phyloP scores from a whole-genome alignment of 129 eudicot genomes.

The Dittrichia graveolens region DNA sequence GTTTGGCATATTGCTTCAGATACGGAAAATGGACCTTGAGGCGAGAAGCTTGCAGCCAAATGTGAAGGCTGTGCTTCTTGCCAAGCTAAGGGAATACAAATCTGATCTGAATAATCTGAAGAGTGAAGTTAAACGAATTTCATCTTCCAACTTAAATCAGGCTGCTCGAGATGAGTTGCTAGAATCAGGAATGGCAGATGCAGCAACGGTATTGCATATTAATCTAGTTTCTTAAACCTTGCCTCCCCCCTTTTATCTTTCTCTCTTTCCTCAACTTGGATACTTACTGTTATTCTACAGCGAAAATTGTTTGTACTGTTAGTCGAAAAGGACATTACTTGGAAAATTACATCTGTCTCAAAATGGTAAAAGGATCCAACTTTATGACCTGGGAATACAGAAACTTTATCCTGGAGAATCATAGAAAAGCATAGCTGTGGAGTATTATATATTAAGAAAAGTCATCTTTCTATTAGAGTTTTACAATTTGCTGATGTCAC shows the following conservation, averaged over 20 bases:
- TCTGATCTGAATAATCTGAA: conserved; percentile 67
- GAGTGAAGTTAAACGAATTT: conserved; percentile 59
- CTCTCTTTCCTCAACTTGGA: neutral
- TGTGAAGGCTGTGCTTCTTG: conserved; percentile 65
- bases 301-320: neutral
- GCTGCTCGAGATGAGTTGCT: conserved; percentile 67
- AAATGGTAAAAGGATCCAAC: conserved; percentile 7
- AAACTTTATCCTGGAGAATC: neutral
- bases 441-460: neutral
- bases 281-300: neutral
- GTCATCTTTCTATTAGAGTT: neutral
- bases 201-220: conserved; percentile 43
- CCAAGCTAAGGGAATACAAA: conserved; percentile 67
- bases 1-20: conserved; percentile 9
- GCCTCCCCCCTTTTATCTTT: neutral
- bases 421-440: neutral
- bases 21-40: conserved; percentile 61
- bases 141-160: conserved; percentile 56
- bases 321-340: neutral
- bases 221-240: neutral
- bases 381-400: neutral
- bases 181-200: conserved; percentile 66
- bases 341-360: neutral
- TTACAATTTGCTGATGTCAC: conserved; percentile 16
- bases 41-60: conserved; percentile 75